Conservation (phyloP, 371 early-diverging fungal species). For the Mucor indicus region DNA sequence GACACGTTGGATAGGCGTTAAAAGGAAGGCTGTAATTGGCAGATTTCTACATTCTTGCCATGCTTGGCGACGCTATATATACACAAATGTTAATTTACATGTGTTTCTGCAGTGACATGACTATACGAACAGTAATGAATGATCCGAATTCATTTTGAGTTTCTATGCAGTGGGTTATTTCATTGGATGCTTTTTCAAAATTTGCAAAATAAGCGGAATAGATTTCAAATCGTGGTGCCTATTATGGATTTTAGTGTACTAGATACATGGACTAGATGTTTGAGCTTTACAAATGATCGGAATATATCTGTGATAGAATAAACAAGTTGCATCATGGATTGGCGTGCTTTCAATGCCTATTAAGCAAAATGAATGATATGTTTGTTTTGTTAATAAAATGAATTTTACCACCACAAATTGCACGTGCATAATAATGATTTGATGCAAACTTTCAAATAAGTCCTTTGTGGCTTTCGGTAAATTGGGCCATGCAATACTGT, state of each 20-base stretch:
- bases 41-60: constrained; percentile 35
- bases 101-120: not conserved
- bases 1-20: constrained; percentile 41
- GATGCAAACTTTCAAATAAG: constrained; percentile 56
- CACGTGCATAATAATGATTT: constrained; percentile 47
- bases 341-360: constrained; percentile 24
- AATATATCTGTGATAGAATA: constrained; percentile 28
- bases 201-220: constrained; percentile 29
- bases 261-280: not conserved
- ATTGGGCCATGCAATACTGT: constrained; percentile 34
- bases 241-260: not conserved
- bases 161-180: constrained; percentile 21
- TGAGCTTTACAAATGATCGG: constrained; percentile 25
- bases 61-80: constrained; percentile 22
- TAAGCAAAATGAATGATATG: not conserved
- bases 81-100: not conserved
- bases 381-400: not conserved
- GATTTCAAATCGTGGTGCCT: constrained; percentile 11
- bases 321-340: constrained; percentile 18
- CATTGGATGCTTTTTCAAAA: constrained; percentile 35
- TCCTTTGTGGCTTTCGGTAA: constrained; percentile 47
- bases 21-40: constrained; percentile 33
- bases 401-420: constrained; percentile 22
- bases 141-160: constrained; percentile 23
- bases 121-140: constrained; percentile 21